Evolutionary conservation across 2,329 filamentous ascomycete species (phyloP), one percentile per base, ranked within the genome.

Genomic region (Hypomyces perniciosus): DNA sequence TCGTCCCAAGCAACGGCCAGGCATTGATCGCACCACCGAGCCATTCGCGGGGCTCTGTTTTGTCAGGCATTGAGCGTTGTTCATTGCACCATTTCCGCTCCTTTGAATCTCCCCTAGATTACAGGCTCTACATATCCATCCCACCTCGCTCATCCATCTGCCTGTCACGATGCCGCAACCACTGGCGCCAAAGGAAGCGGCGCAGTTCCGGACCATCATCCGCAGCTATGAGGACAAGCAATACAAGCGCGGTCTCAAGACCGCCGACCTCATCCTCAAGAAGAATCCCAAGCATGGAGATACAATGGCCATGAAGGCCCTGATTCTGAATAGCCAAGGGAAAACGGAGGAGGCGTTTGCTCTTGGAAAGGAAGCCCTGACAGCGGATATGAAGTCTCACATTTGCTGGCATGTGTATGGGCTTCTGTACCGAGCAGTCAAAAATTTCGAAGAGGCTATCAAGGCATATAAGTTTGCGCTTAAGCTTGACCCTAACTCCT

Each of bases 351-450:
- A 99, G 72, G 95, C 95, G 1, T 99, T 99, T 68, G 82, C 85
- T 42, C 79, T 99, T 53, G 92, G 88, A 64, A 99, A 96, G 73
- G 81, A 90, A 58, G 93, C 95, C 33, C 78, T 99, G 61, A 90
- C 86, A 59, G 90, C 91, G 63, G 91, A 97, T 68, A 97, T 99
- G 91, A 96, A 95, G 75, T 96, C 91, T 63, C 92, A 97, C 72
- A 91, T 99, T 63, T 97, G 91, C 77, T 99, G 93, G 93, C 95
- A 99, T 71, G 93, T 99, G 54, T 99, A 97, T 68, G 93, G 95
- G 31, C 73, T 99, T 59, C 79, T 99, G 46, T 97, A 95, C 72
- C 85, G 92, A 46, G 86, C 89, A 44, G 86, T 88, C 65, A 97
- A 97, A 79, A 97, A 99, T 72, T 97, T 95, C 62, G 93, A 97